Evolutionary conservation across 192 early-diverging fungal genomes (phyloP).

Genomic region (Coemansia sp.): DNA sequence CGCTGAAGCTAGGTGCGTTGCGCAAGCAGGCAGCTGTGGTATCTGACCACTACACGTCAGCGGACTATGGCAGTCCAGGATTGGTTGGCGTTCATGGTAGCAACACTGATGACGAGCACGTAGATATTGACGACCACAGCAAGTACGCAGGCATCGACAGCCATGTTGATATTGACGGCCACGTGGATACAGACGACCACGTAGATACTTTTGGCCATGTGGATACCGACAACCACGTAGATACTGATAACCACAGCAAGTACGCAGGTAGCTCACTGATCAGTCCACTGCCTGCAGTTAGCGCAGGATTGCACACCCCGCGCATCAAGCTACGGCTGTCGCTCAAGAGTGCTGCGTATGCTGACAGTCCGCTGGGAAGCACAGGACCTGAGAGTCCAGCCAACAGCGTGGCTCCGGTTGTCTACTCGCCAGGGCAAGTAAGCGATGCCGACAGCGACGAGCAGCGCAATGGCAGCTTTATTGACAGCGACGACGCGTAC

Average conservation of each 20-base stretch:
- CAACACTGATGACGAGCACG: not conserved
- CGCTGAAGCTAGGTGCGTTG: conserved; percentile 40
- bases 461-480: not conserved
- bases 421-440: conserved; percentile 24
- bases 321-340: conserved; percentile 44
- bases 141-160: conserved; percentile 10
- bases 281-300: not conserved
- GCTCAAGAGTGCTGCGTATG: conserved; percentile 22
- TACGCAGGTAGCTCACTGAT: too few species aligned
- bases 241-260: too few species aligned
- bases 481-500: not conserved
- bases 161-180: conserved; percentile 27
- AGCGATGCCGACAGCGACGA: conserved; percentile 41
- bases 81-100: not conserved
- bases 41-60: not conserved
- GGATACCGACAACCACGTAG: too few species aligned
- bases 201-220: too few species aligned
- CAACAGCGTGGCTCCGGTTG: conserved; percentile 16
- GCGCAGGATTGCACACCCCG: conserved; percentile 15
- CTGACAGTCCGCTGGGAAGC: conserved; percentile 9
- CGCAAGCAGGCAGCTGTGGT: conserved; percentile 6
- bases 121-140: conserved; percentile 4
- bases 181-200: not conserved
- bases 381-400: conserved; percentile 17
- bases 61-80: not conserved